phyloP scores from a whole-genome alignment of 192 early-diverging fungal species.

The Umbelopsis ramanniana region DNA sequence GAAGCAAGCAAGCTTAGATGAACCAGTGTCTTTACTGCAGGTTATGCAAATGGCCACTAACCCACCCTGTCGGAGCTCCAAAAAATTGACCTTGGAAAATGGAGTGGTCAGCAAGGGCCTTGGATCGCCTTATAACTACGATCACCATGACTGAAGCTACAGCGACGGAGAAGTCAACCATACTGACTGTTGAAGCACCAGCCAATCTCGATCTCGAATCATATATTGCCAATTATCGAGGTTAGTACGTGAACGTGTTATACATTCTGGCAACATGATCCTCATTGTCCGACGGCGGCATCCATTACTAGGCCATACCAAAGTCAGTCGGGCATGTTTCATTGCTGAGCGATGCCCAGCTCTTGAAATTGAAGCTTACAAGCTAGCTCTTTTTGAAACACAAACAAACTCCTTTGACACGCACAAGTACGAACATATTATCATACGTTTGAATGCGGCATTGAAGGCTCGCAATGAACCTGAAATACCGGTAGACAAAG shows the following conservation, averaged over 20 bases:
- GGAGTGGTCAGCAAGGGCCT: not conserved
- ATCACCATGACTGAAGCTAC: not conserved
- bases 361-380: constrained; percentile 69
- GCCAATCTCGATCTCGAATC: constrained; percentile 65
- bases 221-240: constrained; percentile 69
- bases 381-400: constrained; percentile 64
- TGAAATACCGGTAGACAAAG: constrained; percentile 44
- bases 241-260: constrained; percentile 39
- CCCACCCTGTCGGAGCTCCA: no score
- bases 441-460: constrained; percentile 59
- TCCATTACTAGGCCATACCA: constrained; percentile 60
- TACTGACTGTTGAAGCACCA: constrained; percentile 44
- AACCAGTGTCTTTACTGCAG: no score
- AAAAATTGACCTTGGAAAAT: constrained; percentile 20
- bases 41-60: no score
- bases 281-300: not conserved
- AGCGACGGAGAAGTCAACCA: not conserved
- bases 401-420: constrained; percentile 51
- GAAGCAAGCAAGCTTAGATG: no score
- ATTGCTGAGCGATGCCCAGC: constrained; percentile 74
- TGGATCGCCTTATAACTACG: not conserved
- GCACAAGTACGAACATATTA: constrained; percentile 52
- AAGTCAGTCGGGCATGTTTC: constrained; percentile 71
- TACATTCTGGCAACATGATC: not conserved
- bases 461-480: constrained; percentile 43